Percentiles rank a stretch among this genome's conserved stretches.
phyloP scores from a whole-genome alignment of 2,329 filamentous ascomycete species.

The Plectosphaerella cucumerina region DNA sequence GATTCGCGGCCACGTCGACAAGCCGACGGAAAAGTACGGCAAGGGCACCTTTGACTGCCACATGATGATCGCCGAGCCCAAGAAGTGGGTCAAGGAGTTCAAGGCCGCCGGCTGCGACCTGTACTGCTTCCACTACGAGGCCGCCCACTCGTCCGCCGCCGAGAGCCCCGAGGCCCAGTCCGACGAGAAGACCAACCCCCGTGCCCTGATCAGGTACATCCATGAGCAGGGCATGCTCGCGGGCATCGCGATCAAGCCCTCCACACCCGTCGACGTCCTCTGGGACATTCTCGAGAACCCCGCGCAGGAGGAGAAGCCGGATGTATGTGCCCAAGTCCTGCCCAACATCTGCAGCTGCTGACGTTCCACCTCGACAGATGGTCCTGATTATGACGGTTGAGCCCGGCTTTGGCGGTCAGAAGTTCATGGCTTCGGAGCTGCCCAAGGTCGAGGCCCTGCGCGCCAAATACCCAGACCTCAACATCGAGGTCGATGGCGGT shows the following conservation, averaged over 20 bases:
- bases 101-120: conserved; percentile 90
- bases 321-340: conserved; percentile 64
- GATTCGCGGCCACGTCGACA: conserved; percentile 81
- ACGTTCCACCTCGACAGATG: conserved; percentile 60
- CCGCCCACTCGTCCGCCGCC: conserved; percentile 82
- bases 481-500: conserved; percentile 97
- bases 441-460: conserved; percentile 88
- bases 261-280: conserved; percentile 84
- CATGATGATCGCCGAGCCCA: conserved; percentile 99
- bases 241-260: conserved; percentile 93
- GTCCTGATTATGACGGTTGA: conserved; percentile 97
- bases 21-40: conserved; percentile 63
- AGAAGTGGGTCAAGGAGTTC: conserved; percentile 97
- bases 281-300: conserved; percentile 81
- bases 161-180: conserved; percentile 69
- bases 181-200: conserved; percentile 72
- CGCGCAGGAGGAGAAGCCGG: conserved; percentile 72
- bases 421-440: conserved; percentile 95
- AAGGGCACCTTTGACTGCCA: conserved; percentile 98
- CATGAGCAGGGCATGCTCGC: conserved; percentile 85
- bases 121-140: conserved; percentile 99
- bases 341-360: neutral
- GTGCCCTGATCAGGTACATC: conserved; percentile 84
- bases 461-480: conserved; percentile 79
- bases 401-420: conserved; percentile 95